Percentiles rank a stretch among this genome's conserved stretches.
Evolutionary conservation across 2,329 filamentous ascomycete species (phyloP).

Genomic region (Venturia asperata): DNA sequence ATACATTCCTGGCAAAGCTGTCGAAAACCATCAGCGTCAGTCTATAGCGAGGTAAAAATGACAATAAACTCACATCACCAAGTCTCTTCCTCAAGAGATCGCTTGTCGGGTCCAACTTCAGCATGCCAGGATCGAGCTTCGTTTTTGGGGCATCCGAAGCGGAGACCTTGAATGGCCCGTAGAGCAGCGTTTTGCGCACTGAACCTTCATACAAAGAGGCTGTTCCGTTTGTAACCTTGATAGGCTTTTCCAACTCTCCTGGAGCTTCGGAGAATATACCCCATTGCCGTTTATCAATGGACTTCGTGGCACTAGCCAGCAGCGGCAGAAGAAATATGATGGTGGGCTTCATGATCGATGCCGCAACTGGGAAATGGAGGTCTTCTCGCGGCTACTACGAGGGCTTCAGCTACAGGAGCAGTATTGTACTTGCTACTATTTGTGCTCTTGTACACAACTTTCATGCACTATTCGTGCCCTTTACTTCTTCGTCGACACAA

Average conservation of each 20-base stretch:
- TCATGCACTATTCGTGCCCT: background rate
- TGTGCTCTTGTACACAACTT: background rate
- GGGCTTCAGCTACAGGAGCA: no score
- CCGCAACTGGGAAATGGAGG: background rate
- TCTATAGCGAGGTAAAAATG: background rate
- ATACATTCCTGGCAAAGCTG: slow-evolving; percentile 17
- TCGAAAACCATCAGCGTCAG: background rate
- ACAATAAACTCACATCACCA: background rate
- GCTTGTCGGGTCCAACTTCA: slow-evolving; percentile 17
- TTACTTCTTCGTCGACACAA: background rate
- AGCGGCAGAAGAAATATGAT: background rate
- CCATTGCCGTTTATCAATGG: background rate
- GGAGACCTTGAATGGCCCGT: slow-evolving; percentile 16
- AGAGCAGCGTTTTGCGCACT: slow-evolving; percentile 15
- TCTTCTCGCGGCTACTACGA: background rate
- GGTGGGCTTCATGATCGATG: background rate
- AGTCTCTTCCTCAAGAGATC: slow-evolving; percentile 11
- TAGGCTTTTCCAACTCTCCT: background rate
- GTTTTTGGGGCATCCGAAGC: slow-evolving; percentile 1
- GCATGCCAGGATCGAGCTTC: background rate
- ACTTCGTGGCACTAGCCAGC: background rate
- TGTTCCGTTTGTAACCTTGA: background rate
- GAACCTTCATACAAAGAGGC: slow-evolving; percentile 7
- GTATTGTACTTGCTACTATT: background rate
- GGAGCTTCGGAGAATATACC: background rate